Conservation (phyloP, 768 basidiomycete species). For the Podaxis sp. region DNA sequence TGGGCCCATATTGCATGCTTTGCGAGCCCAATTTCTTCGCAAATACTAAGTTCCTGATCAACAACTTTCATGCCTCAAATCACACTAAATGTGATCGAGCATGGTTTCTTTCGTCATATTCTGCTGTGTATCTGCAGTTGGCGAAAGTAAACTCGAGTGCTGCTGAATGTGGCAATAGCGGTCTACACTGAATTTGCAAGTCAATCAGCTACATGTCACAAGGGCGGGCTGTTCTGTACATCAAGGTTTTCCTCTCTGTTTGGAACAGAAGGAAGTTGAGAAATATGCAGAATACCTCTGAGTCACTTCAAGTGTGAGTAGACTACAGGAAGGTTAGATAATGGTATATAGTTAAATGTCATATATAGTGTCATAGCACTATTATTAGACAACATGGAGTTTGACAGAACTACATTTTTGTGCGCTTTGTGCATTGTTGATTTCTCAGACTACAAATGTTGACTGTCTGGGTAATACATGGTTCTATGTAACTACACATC, state of each 20-base stretch:
- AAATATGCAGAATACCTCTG: neutral
- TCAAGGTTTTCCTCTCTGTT: conserved; percentile 23
- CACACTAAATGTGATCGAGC: conserved; percentile 33
- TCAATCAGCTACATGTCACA: conserved; percentile 31
- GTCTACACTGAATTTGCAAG: conserved; percentile 27
- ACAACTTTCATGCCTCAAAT: conserved; percentile 32
- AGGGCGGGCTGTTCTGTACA: conserved; percentile 26
- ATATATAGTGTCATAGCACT: no score
- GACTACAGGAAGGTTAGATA: neutral
- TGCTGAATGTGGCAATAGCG: conserved; percentile 32
- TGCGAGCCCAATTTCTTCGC: conserved; percentile 28
- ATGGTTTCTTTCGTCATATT: conserved; percentile 29
- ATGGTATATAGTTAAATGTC: no score
- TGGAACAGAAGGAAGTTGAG: conserved; percentile 25
- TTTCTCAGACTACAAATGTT: no score
- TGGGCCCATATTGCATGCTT: conserved; percentile 32
- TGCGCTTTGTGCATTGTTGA: no score
- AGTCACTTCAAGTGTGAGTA: neutral
- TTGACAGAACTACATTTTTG: no score
- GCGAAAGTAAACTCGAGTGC: conserved; percentile 30
- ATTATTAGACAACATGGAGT: no score
- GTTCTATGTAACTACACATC: no score
- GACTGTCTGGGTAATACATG: no score
- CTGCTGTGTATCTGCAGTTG: conserved; percentile 27
- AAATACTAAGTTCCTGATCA: conserved; percentile 32